Base-by-base conservation (phyloP, 805 yeast species). In the Wickerhamiella dianesei region DNA sequence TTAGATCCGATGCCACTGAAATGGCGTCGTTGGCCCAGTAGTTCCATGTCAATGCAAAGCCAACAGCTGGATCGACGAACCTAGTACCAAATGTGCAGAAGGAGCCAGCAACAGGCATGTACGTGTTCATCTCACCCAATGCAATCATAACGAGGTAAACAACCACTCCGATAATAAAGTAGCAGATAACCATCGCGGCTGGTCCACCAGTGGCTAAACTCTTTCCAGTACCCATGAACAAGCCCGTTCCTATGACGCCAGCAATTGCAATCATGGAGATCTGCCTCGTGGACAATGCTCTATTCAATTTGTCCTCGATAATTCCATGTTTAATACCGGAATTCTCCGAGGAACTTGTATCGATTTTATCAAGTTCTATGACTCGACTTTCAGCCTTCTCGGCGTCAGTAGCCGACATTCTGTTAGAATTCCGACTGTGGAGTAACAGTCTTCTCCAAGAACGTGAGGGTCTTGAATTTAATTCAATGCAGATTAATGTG, bases 221-320 rank as follows among this genome's bases (percentile, higher is more conserved):
- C 37, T 67, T 68, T 18, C 77, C 76, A 0, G 75, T 68, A 18
- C 76, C 72, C 35, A 74, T 57, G 54, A 71, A 74, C 39, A 75
- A 57, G 36, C 79, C 79, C 14, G 88, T 81, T 57, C 89, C 92
- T 48, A 81, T 77, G 47, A 85, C 82, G 45, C 87, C 83, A 45
- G 85, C 87, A 43, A 82, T 66, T 25, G 88, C 82, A 56, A 82
- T 78, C 76, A 80, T 77, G 50, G 77, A 73, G 50, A 80, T 74
- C 53, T 80, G 87, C 41, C 74, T 50, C 0, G 56, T 53, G 3
- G 61, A 43, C 41, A 61, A 48, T 17, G 55, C 49, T 32, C 64
- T 50, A 9, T 39, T 47, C 22, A 60, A 52, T 5, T 50, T 42
- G 43, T 58, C 59, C 41, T 55, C 46, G 21, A 16, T 21, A 14